Evolutionary conservation across 2,329 filamentous ascomycete species (phyloP).

Genomic region (Fusarium sp.): DNA sequence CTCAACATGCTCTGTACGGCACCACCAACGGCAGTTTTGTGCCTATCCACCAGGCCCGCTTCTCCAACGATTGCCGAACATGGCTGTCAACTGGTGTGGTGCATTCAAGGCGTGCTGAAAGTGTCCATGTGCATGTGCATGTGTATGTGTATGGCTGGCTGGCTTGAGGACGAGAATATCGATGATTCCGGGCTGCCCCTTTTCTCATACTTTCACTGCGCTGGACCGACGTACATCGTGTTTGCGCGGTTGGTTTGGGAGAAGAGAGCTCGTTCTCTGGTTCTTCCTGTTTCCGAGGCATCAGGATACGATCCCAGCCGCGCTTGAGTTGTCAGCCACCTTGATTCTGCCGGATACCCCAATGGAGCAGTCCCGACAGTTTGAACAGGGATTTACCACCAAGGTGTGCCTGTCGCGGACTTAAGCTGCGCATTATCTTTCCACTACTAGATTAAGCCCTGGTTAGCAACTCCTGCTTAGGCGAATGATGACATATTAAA

Average conservation of each 20-base stretch:
- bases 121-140: conserved; percentile 2
- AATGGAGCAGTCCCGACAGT: conserved; percentile 47
- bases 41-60: conserved; percentile 48
- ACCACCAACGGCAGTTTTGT: conserved; percentile 48
- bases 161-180: background rate
- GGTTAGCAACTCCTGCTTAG: conserved; percentile 27
- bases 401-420: conserved; percentile 39
- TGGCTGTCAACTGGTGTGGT: conserved; percentile 41
- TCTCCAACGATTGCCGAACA: conserved; percentile 51
- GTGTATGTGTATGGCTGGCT: conserved; percentile 6
- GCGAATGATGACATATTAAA: conserved; percentile 25
- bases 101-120: conserved; percentile 13
- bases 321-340: conserved; percentile 30
- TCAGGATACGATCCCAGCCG: conserved; percentile 36
- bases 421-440: conserved; percentile 43
- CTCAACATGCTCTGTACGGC: conserved; percentile 44
- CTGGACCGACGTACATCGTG: background rate
- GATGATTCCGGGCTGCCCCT: background rate
- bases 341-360: conserved; percentile 41
- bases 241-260: conserved; percentile 21
- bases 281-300: background rate
- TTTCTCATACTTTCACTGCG: background rate
- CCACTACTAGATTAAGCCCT: conserved; percentile 30
- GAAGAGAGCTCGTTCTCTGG: background rate
- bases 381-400: conserved; percentile 43